phyloP scores from a whole-genome alignment of 2,329 filamentous ascomycete genomes.

The Domatiomyces globalis region DNA sequence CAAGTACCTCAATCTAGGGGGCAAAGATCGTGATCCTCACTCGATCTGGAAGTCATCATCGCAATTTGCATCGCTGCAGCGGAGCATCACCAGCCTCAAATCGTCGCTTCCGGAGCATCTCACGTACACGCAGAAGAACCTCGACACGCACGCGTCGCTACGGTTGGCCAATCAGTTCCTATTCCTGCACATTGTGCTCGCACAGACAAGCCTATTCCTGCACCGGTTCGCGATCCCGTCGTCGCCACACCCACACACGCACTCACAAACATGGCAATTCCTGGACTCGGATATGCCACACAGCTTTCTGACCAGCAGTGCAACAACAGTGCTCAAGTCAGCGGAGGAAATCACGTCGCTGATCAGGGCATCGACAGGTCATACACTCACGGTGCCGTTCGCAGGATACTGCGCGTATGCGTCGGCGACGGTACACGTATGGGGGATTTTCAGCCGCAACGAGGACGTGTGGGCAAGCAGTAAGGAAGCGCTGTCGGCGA shows the following conservation, averaged over 20 bases:
- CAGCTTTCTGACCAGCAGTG: slow-evolving; percentile 61
- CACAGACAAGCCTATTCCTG: slow-evolving; percentile 82
- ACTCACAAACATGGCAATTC: slow-evolving; percentile 22
- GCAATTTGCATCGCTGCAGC: slow-evolving; percentile 54
- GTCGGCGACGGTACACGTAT: slow-evolving; percentile 86
- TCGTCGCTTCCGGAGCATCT: slow-evolving; percentile 54
- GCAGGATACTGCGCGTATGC: slow-evolving; percentile 90
- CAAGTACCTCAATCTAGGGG: slow-evolving; percentile 79
- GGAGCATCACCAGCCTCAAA: slow-evolving; percentile 57
- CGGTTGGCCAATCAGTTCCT: slow-evolving; percentile 82
- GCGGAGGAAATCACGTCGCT: slow-evolving; percentile 77
- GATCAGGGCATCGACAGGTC: slow-evolving; percentile 63
- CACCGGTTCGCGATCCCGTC: slow-evolving; percentile 72
- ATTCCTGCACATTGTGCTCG: slow-evolving; percentile 76
- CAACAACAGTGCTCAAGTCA: slow-evolving; percentile 62
- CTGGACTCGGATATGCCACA: slow-evolving; percentile 55
- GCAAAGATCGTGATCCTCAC: slow-evolving; percentile 60
- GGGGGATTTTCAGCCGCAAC: slow-evolving; percentile 80
- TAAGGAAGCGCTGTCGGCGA: slow-evolving; percentile 72
- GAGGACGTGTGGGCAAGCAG: slow-evolving; percentile 58
- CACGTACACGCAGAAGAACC: slow-evolving; percentile 65
- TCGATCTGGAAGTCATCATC: slow-evolving; percentile 77
- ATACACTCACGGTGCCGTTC: slow-evolving; percentile 78
- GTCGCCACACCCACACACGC: slow-evolving; percentile 28
- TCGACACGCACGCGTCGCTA: slow-evolving; percentile 70